Evolutionary conservation across 1,139 yeast genomes (phyloP), one percentile per base, ranked within the genome.

Genomic region (Nakaseomyces kungkrabaensis): DNA sequence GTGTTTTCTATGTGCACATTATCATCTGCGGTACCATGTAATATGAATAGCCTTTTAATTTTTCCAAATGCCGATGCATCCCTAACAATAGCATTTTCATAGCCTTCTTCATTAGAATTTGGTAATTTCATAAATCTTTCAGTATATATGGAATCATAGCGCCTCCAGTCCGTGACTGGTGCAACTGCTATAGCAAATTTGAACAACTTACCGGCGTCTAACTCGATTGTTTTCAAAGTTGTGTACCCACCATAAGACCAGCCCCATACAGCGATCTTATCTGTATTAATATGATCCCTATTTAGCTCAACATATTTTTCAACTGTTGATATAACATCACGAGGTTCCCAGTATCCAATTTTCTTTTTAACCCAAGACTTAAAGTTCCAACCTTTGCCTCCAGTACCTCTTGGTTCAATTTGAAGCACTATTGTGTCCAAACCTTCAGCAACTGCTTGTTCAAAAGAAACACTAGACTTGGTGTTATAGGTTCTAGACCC

Each of bases 11-110:
- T 71, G 68, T 92, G 98, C 26, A 92, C 99, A 67, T 92, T 92
- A 64, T 94, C 99, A 68, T 92, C 99, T 2, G 95, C 95, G 0
- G 97, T 85, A 1, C 99, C 99, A 62, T 92, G 98, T 83, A 90
- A 83, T 5, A 92, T 62, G 54, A 92, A 68, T 61, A 94, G 86
- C 55, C 96, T 72, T 37, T 75, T 70, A 0, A 76, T 67, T 1
- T 63, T 56, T 40, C 68, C 65, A 59, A 84, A 81, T n/a, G 72
- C 71, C 1, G 68, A 72, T 45, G 78, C 63, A 34, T 81, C 73
- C 2, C 69, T 69, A 37, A 85, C 76, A 45, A 71, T 67, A 10
- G 74, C 68, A 37, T 74, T 62, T 1, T 79, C 73, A 26, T 68
- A 65, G 0, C 82, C 82, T 22, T 74, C 69, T 7, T 65, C 61